These are phyloP conservation scores for Quercus bicolor DNA, from an alignment of 306 rosid species.

Conservation along the genomic window DNA sequence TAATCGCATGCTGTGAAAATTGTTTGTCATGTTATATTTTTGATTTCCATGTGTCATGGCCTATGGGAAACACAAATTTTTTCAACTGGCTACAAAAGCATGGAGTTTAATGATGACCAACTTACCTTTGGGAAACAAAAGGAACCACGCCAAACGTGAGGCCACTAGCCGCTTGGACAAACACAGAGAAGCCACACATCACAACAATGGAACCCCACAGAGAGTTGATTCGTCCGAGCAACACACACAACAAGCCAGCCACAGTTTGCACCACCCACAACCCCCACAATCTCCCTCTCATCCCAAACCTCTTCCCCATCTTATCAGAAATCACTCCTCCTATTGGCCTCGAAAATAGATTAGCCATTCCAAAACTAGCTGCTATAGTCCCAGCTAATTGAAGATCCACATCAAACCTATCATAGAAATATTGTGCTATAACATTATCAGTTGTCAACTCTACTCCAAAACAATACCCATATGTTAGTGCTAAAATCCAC, in stretches of 20 bases:
- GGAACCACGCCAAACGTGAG: conserved; percentile 60
- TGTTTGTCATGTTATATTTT: too few species aligned
- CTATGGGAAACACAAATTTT: too few species aligned
- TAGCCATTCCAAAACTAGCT: conserved; percentile 57
- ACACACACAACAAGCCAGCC: conserved; percentile 44
- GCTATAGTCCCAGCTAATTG: conserved; percentile 47
- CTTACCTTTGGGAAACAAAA: conserved; percentile 52
- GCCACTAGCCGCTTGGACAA: conserved; percentile 54
- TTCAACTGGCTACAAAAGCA: too few species aligned
- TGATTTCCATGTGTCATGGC: too few species aligned
- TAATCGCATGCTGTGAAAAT: too few species aligned
- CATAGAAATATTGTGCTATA: conserved; percentile 53
- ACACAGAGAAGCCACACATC: conserved; percentile 46
- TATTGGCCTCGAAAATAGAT: conserved; percentile 45
- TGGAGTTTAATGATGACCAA: neutral
- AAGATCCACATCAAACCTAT: conserved; percentile 42
- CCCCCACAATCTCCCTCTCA: conserved; percentile 60
- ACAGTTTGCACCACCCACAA: conserved; percentile 45
- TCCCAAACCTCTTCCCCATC: conserved; percentile 48
- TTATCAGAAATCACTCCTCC: conserved; percentile 51
- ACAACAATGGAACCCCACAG: conserved; percentile 45
- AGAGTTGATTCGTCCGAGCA: conserved; percentile 43
- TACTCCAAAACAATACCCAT: conserved; percentile 46
- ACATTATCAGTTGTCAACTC: conserved; percentile 55
- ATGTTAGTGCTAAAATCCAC: conserved; percentile 43